Evolutionary conservation across 495 filamentous ascomycete species (phyloP).

Genomic region (Neurospora intermedia): DNA sequence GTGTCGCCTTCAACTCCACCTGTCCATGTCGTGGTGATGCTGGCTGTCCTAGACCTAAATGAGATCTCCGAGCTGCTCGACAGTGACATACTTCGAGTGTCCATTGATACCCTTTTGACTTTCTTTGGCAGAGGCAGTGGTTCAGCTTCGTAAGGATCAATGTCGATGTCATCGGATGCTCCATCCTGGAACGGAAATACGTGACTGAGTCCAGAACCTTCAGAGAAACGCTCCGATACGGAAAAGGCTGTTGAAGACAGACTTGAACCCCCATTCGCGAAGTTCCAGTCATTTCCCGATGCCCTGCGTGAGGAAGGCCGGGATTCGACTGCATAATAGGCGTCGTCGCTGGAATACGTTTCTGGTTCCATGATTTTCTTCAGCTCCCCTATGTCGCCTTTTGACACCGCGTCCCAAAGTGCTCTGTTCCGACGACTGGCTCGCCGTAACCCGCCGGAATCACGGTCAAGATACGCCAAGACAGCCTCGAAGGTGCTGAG

Average conservation of each 20-base stretch:
- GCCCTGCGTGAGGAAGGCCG: slow-evolving; percentile 28
- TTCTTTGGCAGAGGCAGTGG: slow-evolving; percentile 38
- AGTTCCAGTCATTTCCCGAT: slow-evolving; percentile 31
- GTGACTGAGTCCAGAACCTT: slow-evolving; percentile 61
- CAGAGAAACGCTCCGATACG: slow-evolving; percentile 34
- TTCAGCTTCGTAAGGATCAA: slow-evolving; percentile 15
- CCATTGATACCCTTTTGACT: slow-evolving; percentile 75
- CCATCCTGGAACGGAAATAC: slow-evolving; percentile 80
- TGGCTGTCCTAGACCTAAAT: slow-evolving; percentile 62
- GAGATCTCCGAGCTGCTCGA: slow-evolving; percentile 79
- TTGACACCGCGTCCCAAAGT: slow-evolving; percentile 76
- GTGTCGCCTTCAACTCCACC: slow-evolving; percentile 75
- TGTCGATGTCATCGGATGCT: slow-evolving; percentile 24
- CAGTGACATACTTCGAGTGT: slow-evolving; percentile 79
- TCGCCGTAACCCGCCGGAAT: slow-evolving; percentile 68
- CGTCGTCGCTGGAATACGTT: slow-evolving; percentile 35
- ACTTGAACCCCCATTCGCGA: slow-evolving; percentile 33
- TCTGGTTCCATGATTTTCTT: slow-evolving; percentile 66
- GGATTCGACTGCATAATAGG: slow-evolving; percentile 19
- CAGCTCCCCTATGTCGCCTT: slow-evolving; percentile 63
- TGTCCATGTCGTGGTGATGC: slow-evolving; percentile 53
- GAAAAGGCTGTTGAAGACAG: slow-evolving; percentile 34
- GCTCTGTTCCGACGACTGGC: slow-evolving; percentile 78
- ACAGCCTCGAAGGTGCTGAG: slow-evolving; percentile 95
- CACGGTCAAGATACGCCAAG: slow-evolving; percentile 75